Evolutionary conservation across 208 protist genomes (phyloP).

Genomic region (Entamoeba invadens): DNA sequence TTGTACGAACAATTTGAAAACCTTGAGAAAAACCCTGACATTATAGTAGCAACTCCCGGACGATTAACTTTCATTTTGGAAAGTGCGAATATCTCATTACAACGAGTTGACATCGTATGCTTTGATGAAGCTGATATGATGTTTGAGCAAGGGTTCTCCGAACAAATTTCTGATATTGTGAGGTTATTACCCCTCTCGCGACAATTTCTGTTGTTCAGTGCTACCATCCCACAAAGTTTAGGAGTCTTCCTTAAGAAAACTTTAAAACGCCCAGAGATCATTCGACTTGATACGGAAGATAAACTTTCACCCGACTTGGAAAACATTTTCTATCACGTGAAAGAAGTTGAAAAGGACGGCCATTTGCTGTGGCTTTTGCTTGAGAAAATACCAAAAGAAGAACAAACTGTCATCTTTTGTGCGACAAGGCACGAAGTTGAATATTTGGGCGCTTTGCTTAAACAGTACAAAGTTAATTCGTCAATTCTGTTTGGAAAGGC

Average conservation of each 20-base stretch:
- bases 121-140: constrained; percentile 97
- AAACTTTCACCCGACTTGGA: constrained; percentile 55
- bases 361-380: constrained; percentile 73
- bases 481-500: constrained; percentile 79
- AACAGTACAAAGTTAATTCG: constrained; percentile 46
- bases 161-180: constrained; percentile 82
- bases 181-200: constrained; percentile 61
- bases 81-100: constrained; percentile 70
- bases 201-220: constrained; percentile 22
- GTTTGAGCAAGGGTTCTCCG: constrained; percentile 87
- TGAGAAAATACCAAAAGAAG: constrained; percentile 47
- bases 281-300: constrained; percentile 83
- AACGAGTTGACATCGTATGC: constrained; percentile 71
- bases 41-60: constrained; percentile 91
- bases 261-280: constrained; percentile 76
- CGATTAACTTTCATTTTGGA: constrained; percentile 78
- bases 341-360: constrained; percentile 73
- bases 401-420: constrained; percentile 80
- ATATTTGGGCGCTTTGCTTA: constrained; percentile 71
- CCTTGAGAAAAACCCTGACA: constrained; percentile 80
- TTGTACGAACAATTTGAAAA: constrained; percentile 85
- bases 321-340: constrained; percentile 68
- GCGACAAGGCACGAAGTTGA: constrained; percentile 80
- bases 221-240: constrained; percentile 21
- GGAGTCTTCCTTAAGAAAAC: constrained; percentile 52